A percentile compares a stretch with the other conserved stretches of the same genome.
These are phyloP conservation scores for Hymenoscyphus fraxineus DNA, from an alignment of 2,329 filamentous ascomycete species.

Conservation along the genomic window DNA sequence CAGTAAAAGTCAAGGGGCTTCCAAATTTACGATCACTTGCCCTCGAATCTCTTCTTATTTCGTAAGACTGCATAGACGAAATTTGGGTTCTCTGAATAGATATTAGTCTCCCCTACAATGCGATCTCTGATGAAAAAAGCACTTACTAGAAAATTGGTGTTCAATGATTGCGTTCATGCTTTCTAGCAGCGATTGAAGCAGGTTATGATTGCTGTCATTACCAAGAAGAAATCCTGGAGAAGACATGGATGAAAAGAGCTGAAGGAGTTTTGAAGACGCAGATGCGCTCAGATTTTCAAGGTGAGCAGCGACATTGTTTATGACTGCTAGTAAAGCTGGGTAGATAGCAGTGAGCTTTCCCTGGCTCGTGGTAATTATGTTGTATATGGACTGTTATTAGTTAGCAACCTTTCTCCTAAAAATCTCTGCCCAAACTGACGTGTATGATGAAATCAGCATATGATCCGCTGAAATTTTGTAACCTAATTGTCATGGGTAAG, in stretches of 20 bases:
- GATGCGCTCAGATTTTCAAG: slow-evolving; percentile 70
- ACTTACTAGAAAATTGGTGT: slow-evolving; percentile 74
- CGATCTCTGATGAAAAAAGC: not conserved
- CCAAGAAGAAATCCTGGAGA: slow-evolving; percentile 87
- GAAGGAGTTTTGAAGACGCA: slow-evolving; percentile 77
- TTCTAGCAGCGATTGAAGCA: slow-evolving; percentile 79
- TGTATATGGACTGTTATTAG: slow-evolving; percentile 73
- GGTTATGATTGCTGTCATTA: slow-evolving; percentile 83
- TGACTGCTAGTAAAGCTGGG: slow-evolving; percentile 82
- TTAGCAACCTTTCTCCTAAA: slow-evolving; percentile 24
- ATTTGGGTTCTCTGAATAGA: slow-evolving; percentile 62
- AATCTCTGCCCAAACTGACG: slow-evolving; percentile 46
- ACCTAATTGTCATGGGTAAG: slow-evolving; percentile 74
- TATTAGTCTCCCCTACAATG: not conserved
- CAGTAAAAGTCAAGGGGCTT: not conserved
- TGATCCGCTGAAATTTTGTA: slow-evolving; percentile 79
- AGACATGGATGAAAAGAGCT: slow-evolving; percentile 88
- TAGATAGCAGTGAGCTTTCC: slow-evolving; percentile 88
- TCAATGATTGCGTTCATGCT: slow-evolving; percentile 88
- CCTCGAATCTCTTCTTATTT: slow-evolving; percentile 76
- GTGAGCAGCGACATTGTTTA: slow-evolving; percentile 89
- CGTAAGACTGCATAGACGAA: slow-evolving; percentile 76
- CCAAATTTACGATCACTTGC: slow-evolving; percentile 15
- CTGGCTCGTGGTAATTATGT: slow-evolving; percentile 84
- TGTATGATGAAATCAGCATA: slow-evolving; percentile 94